Percentiles rank a stretch among this genome's conserved stretches.
phyloP scores from a whole-genome alignment of 768 basidiomycete genomes.

The Coprinopsis strossmayeri region DNA sequence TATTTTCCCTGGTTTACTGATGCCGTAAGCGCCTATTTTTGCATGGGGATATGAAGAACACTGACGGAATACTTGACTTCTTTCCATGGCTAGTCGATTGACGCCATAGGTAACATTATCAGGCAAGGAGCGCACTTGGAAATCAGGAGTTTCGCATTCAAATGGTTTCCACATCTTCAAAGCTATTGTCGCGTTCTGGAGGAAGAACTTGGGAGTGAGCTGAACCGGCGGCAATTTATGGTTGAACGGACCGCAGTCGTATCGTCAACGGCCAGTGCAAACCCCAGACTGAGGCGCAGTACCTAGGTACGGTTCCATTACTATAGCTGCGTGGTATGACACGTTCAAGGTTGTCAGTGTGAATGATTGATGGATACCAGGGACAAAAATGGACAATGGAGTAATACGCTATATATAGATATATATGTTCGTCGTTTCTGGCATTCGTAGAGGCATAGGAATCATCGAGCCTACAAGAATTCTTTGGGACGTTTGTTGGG shows the following conservation, averaged over 20 bases:
- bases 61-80: conserved; percentile 63
- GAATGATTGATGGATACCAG: too few relatives aligned
- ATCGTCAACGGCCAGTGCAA: too few relatives aligned
- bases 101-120: conserved; percentile 47
- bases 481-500: conserved; percentile 70
- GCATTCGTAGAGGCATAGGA: too few relatives aligned
- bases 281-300: too few relatives aligned
- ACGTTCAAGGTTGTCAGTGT: too few relatives aligned
- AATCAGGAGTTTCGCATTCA: conserved; percentile 45
- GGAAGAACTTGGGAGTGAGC: not conserved
- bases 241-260: not conserved
- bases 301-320: too few relatives aligned
- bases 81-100: conserved; percentile 38
- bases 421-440: too few relatives aligned
- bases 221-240: not conserved
- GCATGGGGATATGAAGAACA: conserved; percentile 5
- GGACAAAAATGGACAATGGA: too few relatives aligned
- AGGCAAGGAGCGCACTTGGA: conserved; percentile 46
- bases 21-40: not conserved
- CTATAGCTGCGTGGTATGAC: too few relatives aligned
- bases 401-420: too few relatives aligned
- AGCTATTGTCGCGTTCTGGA: conserved; percentile 3
- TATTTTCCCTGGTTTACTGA: too few relatives aligned
- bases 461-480: conserved; percentile 61
- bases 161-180: conserved; percentile 28